A percentile compares a stretch with the other conserved stretches of the same genome.
These are phyloP conservation scores for Alternaria burnsii DNA, from an alignment of 2,329 filamentous ascomycete species.

Conservation along the genomic window DNA sequence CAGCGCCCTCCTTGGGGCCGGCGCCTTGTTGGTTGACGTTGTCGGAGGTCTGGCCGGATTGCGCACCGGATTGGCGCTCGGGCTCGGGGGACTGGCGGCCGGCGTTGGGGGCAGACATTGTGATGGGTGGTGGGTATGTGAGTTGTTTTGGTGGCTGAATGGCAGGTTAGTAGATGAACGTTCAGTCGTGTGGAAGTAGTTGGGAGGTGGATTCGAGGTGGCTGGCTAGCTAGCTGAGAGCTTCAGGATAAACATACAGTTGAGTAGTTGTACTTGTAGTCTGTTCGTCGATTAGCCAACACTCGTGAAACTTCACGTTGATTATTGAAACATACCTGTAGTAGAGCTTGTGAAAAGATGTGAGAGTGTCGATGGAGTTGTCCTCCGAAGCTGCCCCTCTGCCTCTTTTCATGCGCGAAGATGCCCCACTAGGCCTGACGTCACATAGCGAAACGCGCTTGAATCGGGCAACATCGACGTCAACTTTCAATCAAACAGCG, in stretches of 20 bases:
- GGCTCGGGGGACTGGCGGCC: conserved; percentile 82
- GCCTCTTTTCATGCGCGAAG: conserved; percentile 17
- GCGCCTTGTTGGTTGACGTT: conserved; percentile 64
- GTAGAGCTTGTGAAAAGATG: conserved; percentile 1
- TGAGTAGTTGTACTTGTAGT: background rate
- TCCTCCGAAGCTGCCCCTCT: conserved; percentile 10
- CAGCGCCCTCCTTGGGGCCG: conserved; percentile 52
- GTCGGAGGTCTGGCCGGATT: conserved; percentile 67
- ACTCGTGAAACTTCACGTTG: fast-evolving
- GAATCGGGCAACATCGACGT: conserved; percentile 38
- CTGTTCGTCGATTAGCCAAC: background rate
- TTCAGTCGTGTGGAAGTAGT: background rate
- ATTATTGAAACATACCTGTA: background rate
- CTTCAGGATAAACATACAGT: background rate
- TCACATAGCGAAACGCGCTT: conserved; percentile 25
- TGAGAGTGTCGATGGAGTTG: background rate
- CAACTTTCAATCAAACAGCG: conserved; percentile 27
- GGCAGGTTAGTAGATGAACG: background rate
- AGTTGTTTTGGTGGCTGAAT: background rate
- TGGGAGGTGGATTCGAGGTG: background rate
- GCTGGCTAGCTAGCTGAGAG: background rate
- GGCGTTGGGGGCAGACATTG: conserved; percentile 70
- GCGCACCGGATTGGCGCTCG: conserved; percentile 70
- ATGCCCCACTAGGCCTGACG: conserved; percentile 37
- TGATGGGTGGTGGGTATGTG: background rate